Evolutionary conservation across 257 asterid genomes (phyloP).

Genomic region (Ligustrum vulgare): DNA sequence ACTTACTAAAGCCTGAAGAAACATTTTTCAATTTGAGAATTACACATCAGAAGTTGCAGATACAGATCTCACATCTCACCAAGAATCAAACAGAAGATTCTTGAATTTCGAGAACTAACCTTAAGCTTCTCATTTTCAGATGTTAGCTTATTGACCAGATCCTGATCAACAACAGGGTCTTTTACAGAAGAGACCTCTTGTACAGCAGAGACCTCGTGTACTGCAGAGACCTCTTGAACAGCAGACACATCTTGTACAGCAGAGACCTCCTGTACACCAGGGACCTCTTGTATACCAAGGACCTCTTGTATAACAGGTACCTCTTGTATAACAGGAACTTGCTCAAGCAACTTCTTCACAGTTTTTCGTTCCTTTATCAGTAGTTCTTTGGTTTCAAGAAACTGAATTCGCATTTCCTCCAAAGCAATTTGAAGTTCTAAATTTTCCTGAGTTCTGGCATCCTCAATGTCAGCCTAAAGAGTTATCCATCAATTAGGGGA

Average conservation of each 20-base stretch:
- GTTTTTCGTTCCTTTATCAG: constrained; percentile 49
- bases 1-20: constrained; percentile 56
- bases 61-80: constrained; percentile 12
- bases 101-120: constrained; percentile 43
- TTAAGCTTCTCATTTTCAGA: constrained; percentile 80
- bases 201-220: constrained; percentile 25
- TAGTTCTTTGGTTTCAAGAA: constrained; percentile 50
- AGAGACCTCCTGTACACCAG: constrained; percentile 29
- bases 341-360: constrained; percentile 33
- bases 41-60: constrained; percentile 18
- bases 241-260: constrained; percentile 22
- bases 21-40: constrained; percentile 15
- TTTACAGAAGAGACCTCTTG: constrained; percentile 25
- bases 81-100: constrained; percentile 17
- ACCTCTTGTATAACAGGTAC: constrained; percentile 33
- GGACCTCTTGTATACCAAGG: constrained; percentile 21
- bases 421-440: constrained; percentile 59
- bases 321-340: constrained; percentile 27
- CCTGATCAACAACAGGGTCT: constrained; percentile 48
- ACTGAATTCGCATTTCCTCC: constrained; percentile 53
- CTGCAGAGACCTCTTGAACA: constrained; percentile 26
- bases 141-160: constrained; percentile 49
- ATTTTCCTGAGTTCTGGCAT: constrained; percentile 61
- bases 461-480: constrained; percentile 47
- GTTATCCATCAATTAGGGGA: constrained; percentile 13